Evolutionary conservation across 2,329 filamentous ascomycete genomes (phyloP), one percentile per base, ranked within the genome.

Genomic region (Coniochaeta ligniaria): DNA sequence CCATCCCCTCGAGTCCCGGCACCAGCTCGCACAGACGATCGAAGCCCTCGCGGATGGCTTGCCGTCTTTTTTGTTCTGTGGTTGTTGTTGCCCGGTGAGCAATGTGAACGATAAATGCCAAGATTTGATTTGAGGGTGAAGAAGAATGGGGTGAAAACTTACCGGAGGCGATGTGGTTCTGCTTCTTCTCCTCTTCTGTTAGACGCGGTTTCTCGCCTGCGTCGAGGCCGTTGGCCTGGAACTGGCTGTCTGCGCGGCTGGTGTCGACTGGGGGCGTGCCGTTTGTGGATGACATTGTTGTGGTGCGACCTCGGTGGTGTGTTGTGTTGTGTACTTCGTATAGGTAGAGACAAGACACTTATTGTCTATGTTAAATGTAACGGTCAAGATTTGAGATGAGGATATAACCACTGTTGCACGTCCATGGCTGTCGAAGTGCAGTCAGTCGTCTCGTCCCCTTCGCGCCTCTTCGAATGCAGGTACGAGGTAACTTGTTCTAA

Each of bases 21-120:
- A 96, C 91, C 35, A 96, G 81, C 59, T 87, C 84, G 17, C 90
- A 90, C 28, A 96, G 82, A 36, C 87, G 83, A 72, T 96, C 91
- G 72, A 96, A 96, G 60, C 90, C 91, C 61, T 91, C 86, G 55
- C 92, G 83, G 65, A 96, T 96, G 16, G 89, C 90, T 55, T 69
- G 66, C 3, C 73, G 69, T 2, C 73, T 68, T 57, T 75, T 75
- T 60, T 74, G 71, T 57, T 75, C 73, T 74, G 60, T 52, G 54
- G 7, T 7, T 2, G 9, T 31, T 43, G 20, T n/a, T n/a, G n/a
- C n/a, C n/a, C n/a, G n/a, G n/a, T 47, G 43, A 47, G 43, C 43
- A 28, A 16, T 11, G 22, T 28, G 22, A 50, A n/a, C n/a, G n/a
- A n/a, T n/a, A n/a, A n/a, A n/a, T 20, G 16, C 22, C 5, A 31